Percentiles rank a stretch among this genome's conserved stretches.
Conservation (phyloP, 2,329 filamentous ascomycete species). For the Stagonosporopsis rhizophila region DNA sequence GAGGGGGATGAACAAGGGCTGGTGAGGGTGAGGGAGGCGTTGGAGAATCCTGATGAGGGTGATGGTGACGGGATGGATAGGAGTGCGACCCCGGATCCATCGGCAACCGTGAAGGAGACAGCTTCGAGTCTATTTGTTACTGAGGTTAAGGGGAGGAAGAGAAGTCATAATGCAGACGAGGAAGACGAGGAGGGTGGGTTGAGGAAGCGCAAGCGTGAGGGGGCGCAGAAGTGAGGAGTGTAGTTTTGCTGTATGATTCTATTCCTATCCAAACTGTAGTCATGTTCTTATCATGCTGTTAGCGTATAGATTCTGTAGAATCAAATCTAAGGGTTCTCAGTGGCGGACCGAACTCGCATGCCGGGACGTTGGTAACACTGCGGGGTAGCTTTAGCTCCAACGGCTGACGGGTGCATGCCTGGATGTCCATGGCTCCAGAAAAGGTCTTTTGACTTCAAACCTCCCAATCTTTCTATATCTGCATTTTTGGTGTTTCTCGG, state of each 20-base stretch:
- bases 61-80: background rate
- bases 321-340: background rate
- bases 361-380: background rate
- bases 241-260: background rate
- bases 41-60: slow-evolving; percentile 18
- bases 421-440: background rate
- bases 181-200: background rate
- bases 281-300: background rate
- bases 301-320: too few species aligned
- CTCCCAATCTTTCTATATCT: background rate
- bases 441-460: background rate
- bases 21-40: slow-evolving; percentile 23
- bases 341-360: background rate
- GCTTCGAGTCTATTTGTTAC: slow-evolving; percentile 18
- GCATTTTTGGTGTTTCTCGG: background rate
- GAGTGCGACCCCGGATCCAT: slow-evolving; percentile 5
- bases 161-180: background rate
- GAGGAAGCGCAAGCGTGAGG: background rate
- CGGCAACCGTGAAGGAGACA: slow-evolving; percentile 5
- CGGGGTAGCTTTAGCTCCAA: slow-evolving; percentile 13
- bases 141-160: slow-evolving; percentile 1
- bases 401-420: background rate
- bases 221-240: background rate
- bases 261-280: too few species aligned
- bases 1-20: slow-evolving; percentile 49